Base-by-base conservation (phyloP, 2,329 filamentous ascomycete species). In the Hypoxylon sp. region DNA sequence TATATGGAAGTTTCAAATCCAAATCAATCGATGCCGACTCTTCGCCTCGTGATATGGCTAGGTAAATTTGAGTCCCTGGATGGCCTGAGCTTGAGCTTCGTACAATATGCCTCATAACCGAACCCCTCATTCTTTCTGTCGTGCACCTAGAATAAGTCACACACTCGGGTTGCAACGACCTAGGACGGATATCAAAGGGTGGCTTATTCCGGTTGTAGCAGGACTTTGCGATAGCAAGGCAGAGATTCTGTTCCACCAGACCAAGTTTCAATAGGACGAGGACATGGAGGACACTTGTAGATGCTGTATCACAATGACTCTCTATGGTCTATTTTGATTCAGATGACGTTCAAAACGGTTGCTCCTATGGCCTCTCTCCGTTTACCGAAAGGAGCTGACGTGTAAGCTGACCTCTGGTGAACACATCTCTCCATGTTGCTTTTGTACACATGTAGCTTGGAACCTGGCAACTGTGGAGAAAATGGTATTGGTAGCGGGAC, bases 391-490 rank as follows among this genome's bases (percentile, higher is more conserved):
- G 19, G 8, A n/a, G 17, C 8, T 21, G 17, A 44, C 8, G 17
- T 19, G n/a, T 6, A 50, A 35, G 19, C 31, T 27, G 31, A 47
- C 27, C 29, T 13, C 32, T 50, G n/a, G 8, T 39, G n/a, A 32
- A 7, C 32, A 29, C 46, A 17, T 57, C 2, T 5, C 13, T 27
- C 7, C 27, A 6, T 39, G 17, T 13, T 24, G 27, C 51, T 2
- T 27, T 27, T 27, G 24, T 27, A 27, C 5, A 5, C 24, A 27
- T 3, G 24, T 3, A 27, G 24, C 15, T 15, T 3, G 11, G 35
- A 13, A 15, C 8, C 6, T 37, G 44, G 21, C 13, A 17, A n/a
- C 59, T 44, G 58, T 66, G 58, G 67, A 50, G 54, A 55, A 55
- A 15, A 52, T 37, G 21, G 19, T 37, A 29, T 29, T 17, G 42